Evolutionary conservation across 805 yeast species (phyloP), one percentile per base, ranked within the genome.

Genomic region (Saccharomyces eubayanus): DNA sequence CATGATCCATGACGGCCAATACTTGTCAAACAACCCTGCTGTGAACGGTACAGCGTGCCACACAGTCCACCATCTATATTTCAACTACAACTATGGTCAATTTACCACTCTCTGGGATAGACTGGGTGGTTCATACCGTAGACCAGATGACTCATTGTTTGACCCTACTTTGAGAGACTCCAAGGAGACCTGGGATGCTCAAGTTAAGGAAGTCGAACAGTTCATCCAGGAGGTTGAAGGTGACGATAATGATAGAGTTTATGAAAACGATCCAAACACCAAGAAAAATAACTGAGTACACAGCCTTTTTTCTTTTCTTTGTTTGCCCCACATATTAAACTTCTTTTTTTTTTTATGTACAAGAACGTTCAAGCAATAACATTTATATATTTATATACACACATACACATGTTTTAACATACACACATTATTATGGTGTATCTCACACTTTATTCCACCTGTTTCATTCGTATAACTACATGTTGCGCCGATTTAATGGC

Each of bases 41-140:
- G 86, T 94, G 60, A 94, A 94, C 72, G 99, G 99, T 64, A 91
- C 98, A 16, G 99, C 99, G 5, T 92, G 98, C 72, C 99, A 94
- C 75, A 91, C 99, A 1, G 84, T 92, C 49, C 99, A 94, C 73
- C 99, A 94, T 69, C 74, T 94, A 62, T 94, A 94, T 74, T 94
- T 94, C 82, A 92, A 92, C 78, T 94, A 94, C 75, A 94, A 94
- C 77, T 94, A 91, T 69, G 99, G 99, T 43, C 99, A 94, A 74
- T 94, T 92, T 76, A 91, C 98, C 48, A 94, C 99, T 16, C 76
- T 94, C 60, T 94, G 99, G 99, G 99, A 94, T 71, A 85, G 99
- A 74, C 74, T 94, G 54, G 98, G 98, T 51, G 87, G 90, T 48
- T 83, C 96, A 28, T 91, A 94, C 74, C 86, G 98, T 73, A 81